phyloP scores from a whole-genome alignment of 331 rosid genomes.

The Malus hybrid region DNA sequence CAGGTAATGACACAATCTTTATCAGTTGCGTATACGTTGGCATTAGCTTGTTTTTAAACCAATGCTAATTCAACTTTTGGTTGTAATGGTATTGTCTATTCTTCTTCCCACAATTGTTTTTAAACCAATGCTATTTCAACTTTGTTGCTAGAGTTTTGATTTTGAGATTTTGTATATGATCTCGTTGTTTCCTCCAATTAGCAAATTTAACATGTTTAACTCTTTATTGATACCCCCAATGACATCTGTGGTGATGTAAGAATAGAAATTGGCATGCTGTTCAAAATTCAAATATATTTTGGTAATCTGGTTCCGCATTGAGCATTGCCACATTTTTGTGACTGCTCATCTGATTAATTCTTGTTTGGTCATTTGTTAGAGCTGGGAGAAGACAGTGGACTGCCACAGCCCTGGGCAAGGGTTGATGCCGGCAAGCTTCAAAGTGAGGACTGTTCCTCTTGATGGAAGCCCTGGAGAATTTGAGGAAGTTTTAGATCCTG shows the following conservation, averaged over 20 bases:
- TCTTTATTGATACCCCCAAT: background rate
- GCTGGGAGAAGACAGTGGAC: slow-evolving; percentile 93
- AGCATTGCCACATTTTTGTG: background rate
- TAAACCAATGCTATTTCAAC: background rate
- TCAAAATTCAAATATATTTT: background rate
- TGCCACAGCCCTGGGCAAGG: slow-evolving; percentile 97
- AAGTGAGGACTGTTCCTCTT: slow-evolving; percentile 60
- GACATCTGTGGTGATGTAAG: background rate
- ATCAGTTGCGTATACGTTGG: background rate
- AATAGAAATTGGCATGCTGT: background rate
- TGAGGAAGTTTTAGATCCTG: slow-evolving; percentile 91
- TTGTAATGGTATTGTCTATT: background rate
- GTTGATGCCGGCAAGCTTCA: slow-evolving; percentile 92
- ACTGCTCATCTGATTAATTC: background rate
- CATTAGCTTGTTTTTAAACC: too few species aligned
- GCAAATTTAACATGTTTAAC: background rate
- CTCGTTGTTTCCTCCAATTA: background rate
- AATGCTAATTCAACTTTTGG: background rate
- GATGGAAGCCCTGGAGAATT: slow-evolving; percentile 62
- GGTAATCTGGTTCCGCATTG: background rate
- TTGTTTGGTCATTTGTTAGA: slow-evolving; percentile 33
- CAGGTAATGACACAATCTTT: slow-evolving; percentile 43
- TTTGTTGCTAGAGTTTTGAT: background rate
- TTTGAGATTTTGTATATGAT: background rate
- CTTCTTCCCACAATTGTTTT: background rate